Evolutionary conservation across 2,329 filamentous ascomycete species (phyloP), one percentile per base, ranked within the genome.

Genomic region (Stagonosporopsis rhizophila): DNA sequence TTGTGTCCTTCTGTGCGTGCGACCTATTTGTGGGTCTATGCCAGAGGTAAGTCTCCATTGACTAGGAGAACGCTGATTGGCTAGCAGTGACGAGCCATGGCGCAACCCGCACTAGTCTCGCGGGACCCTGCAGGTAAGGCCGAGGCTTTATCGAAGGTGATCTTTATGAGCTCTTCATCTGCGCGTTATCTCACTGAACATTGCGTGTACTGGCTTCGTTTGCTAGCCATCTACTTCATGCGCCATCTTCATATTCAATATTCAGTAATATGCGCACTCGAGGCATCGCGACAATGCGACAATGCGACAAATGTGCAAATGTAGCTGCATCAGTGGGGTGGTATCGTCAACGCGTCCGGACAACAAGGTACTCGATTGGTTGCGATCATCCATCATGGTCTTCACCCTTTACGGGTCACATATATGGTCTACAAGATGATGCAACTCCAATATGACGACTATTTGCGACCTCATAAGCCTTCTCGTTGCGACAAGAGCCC

Each of bases 301-400:
- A 6, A 32, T 42, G 22, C 19, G 28, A 7, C 17, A 14, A 17
- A 17, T 41, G 12, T 28, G 42, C n/a, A 7, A 38, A 44, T 30
- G 23, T 20, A 15, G 28, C 42, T 40, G 47, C 30, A 41, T 51
- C 19, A 46, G 41, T n/a, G 40, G 22, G 22, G 17, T 23, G 15
- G 19, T 42, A 27, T 42, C 37, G 37, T 34, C 42, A 39, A 52
- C 32, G 54, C 52, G 22, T 59, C 44, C 48, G 58, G 64, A 62
- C 67, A 69, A 63, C 67, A 69, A 52, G 65, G 67, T 69, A 46
- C 67, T 64, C 61, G 52, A 50, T 52, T 56, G 48, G 46, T 53
- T 37, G 53, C 42, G 44, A 22, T 58, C 59, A 64, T 37, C 67
- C 65, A 68, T 69, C 67, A 69, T 55, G 64, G 67, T 68, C 59